A percentile compares a stretch with the other conserved stretches of the same genome.
phyloP scores from a whole-genome alignment of 257 asterid genomes.

The Solanum dulcamara region DNA sequence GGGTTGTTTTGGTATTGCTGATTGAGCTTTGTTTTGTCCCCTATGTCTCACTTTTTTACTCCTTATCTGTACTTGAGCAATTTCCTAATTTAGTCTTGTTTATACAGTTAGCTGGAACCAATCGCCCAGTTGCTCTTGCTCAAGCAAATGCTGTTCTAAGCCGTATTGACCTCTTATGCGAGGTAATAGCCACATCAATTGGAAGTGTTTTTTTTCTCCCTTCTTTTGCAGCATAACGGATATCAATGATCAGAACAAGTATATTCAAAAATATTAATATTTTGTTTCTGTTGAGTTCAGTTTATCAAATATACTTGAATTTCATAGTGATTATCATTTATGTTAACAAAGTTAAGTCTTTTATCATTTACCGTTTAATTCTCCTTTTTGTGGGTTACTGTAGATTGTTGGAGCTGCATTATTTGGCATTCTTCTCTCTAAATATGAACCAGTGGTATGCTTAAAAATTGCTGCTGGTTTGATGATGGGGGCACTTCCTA shows the following conservation, averaged over 20 bases:
- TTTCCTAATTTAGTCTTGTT: constrained; percentile 3
- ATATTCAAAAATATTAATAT: neutral
- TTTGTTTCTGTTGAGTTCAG: neutral
- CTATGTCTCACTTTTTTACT: neutral
- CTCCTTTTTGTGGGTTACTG: constrained; percentile 1
- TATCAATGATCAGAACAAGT: neutral
- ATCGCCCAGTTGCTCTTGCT: constrained; percentile 90
- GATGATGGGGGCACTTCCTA: constrained; percentile 73
- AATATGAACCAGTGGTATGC: constrained; percentile 61
- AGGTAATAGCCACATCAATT: constrained; percentile 23
- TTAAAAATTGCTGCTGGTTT: constrained; percentile 63
- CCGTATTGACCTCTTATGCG: constrained; percentile 83
- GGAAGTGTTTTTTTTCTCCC: neutral
- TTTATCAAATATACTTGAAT: neutral
- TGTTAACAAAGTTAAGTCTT: neutral
- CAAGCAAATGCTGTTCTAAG: constrained; percentile 85
- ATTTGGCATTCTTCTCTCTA: constrained; percentile 75
- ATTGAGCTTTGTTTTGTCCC: neutral
- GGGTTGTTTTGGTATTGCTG: constrained; percentile 77
- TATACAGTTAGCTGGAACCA: constrained; percentile 81
- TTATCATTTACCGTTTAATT: neutral
- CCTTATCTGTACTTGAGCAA: neutral
- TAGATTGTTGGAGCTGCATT: constrained; percentile 91
- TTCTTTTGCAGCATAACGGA: neutral
- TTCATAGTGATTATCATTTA: neutral